A percentile compares a stretch with the other conserved stretches of the same genome.
Conservation (phyloP, 768 basidiomycete genomes). For the Wakefieldia striispora region DNA sequence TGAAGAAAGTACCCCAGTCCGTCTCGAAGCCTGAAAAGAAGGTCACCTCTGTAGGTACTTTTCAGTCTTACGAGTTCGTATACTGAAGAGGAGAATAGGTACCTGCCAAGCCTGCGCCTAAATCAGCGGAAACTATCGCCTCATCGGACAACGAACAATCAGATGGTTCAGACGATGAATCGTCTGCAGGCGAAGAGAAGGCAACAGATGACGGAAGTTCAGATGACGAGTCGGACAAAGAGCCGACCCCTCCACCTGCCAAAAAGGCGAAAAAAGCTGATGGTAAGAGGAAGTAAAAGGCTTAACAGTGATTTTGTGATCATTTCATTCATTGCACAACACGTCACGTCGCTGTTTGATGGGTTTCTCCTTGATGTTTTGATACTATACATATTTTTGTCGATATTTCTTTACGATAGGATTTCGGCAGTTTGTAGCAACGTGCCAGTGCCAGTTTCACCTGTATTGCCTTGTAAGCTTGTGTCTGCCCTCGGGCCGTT, state of each 20-base stretch:
- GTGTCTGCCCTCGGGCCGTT: constrained; percentile 14
- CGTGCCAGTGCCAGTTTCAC: neutral
- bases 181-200: constrained; percentile 23
- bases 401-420: constrained; percentile 27
- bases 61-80: constrained; percentile 6
- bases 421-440: constrained; percentile 2
- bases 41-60: constrained; percentile 18
- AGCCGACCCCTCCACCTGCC: constrained; percentile 27
- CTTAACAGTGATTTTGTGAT: constrained; percentile 4
- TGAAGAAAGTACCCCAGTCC: constrained; percentile 26
- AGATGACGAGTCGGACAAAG: constrained; percentile 29
- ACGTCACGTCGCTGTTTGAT: constrained; percentile 6
- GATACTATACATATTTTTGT: constrained; percentile 28
- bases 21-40: constrained; percentile 30
- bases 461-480: constrained; percentile 3
- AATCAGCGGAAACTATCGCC: constrained; percentile 24
- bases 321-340: constrained; percentile 4
- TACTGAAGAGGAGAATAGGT: constrained; percentile 26
- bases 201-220: constrained; percentile 21
- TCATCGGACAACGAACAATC: constrained; percentile 32
- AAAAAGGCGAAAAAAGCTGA: constrained; percentile 31
- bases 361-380: constrained; percentile 3
- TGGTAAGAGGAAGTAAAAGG: constrained; percentile 21
- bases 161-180: constrained; percentile 27
- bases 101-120: constrained; percentile 20